phyloP scores from a whole-genome alignment of 805 yeast genomes.

The Alloascoidea hylecoeti region DNA sequence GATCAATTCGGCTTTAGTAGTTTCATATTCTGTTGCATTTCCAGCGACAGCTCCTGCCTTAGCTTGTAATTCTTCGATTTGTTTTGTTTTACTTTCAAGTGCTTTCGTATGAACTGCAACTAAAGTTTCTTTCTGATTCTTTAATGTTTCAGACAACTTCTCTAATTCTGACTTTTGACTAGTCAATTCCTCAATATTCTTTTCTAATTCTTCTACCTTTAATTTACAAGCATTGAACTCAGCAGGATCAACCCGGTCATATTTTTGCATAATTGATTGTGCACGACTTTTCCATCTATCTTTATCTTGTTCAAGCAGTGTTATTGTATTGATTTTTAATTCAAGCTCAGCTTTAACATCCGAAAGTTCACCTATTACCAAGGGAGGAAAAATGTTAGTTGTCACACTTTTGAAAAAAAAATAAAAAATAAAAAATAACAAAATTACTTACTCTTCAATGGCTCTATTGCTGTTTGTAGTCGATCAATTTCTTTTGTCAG shows the following conservation, averaged over 20 bases:
- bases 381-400: too few relatives aligned
- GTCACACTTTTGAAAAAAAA: too few relatives aligned
- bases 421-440: too few relatives aligned
- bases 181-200: conserved; percentile 7
- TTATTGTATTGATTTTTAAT: conserved; percentile 34
- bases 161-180: conserved; percentile 14
- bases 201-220: conserved; percentile 13
- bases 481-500: conserved; percentile 25
- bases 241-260: conserved; percentile 31
- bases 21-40: conserved; percentile 4
- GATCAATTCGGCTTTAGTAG: conserved; percentile 8
- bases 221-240: conserved; percentile 24
- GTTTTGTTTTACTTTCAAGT: conserved; percentile 9
- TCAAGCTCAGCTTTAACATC: conserved; percentile 25
- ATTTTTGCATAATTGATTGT: conserved; percentile 28
- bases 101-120: conserved; percentile 8
- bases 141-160: conserved; percentile 10
- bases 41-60: conserved; percentile 4
- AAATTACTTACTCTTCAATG: too few relatives aligned
- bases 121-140: conserved; percentile 7
- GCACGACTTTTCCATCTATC: conserved; percentile 44
- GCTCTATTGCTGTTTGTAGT: conserved; percentile 23
- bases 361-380: conserved; percentile 20
- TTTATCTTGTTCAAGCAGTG: conserved; percentile 33
- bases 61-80: conserved; percentile 4